These are phyloP conservation scores for Fusarium annulatum DNA, from an alignment of 2,329 filamentous ascomycete species.

Conservation along the genomic window DNA sequence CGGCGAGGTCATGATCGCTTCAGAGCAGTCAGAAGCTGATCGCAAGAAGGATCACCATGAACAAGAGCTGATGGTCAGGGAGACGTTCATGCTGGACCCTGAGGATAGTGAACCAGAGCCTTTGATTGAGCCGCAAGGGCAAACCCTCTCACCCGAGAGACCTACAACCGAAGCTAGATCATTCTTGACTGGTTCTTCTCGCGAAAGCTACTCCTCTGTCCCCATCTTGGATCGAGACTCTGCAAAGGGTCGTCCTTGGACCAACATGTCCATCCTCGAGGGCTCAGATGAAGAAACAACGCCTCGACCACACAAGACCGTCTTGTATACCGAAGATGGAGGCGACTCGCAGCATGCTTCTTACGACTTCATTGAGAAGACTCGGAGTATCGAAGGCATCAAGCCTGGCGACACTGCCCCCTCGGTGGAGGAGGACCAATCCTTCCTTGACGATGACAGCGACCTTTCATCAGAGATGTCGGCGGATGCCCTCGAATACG, in stretches of 20 bases:
- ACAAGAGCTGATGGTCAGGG: slow-evolving; percentile 57
- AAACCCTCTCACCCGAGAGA: slow-evolving; percentile 40
- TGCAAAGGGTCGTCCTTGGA: slow-evolving; percentile 66
- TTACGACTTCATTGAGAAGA: slow-evolving; percentile 66
- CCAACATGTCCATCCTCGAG: slow-evolving; percentile 64
- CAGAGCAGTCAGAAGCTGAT: slow-evolving; percentile 42
- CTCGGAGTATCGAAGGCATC: slow-evolving; percentile 62
- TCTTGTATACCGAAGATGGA: slow-evolving; percentile 19
- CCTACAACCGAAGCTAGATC: slow-evolving; percentile 55
- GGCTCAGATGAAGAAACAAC: slow-evolving; percentile 57
- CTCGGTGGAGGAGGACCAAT: slow-evolving; percentile 50
- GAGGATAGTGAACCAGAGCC: slow-evolving; percentile 38
- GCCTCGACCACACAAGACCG: slow-evolving; percentile 36
- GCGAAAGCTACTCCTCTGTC: slow-evolving; percentile 80
- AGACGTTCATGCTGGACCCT: slow-evolving; percentile 49
- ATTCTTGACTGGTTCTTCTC: slow-evolving; percentile 70
- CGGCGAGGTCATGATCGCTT: slow-evolving; percentile 37
- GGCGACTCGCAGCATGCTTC: slow-evolving; percentile 55
- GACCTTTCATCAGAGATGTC: slow-evolving; percentile 74
- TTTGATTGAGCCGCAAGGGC: slow-evolving; percentile 22
- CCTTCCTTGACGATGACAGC: slow-evolving; percentile 64
- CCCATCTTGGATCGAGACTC: slow-evolving; percentile 78
- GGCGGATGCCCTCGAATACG: slow-evolving; percentile 58
- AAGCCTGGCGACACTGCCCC: slow-evolving; percentile 50
- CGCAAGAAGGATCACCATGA: slow-evolving; percentile 62